Conservation (phyloP, 2,329 filamentous ascomycete genomes). For the Colletotrichum siamense region DNA sequence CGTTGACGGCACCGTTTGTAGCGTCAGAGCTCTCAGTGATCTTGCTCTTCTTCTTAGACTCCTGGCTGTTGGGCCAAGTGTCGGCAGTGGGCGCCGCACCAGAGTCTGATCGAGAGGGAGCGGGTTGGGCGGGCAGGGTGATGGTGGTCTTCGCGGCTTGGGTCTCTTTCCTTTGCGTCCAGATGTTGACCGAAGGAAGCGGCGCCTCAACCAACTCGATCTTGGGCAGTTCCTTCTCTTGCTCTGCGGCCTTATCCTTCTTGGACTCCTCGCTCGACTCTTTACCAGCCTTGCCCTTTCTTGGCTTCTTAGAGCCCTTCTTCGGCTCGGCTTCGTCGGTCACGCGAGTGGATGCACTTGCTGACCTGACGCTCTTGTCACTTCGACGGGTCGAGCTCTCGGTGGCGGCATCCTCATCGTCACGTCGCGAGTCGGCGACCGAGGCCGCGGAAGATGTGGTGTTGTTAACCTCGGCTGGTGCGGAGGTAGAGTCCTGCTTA, state of each 20-base stretch:
- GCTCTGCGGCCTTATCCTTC: conserved; percentile 64
- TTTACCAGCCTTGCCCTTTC: conserved; percentile 68
- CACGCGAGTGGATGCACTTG: conserved; percentile 69
- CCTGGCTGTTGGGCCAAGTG: conserved; percentile 46
- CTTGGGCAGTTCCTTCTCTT: conserved; percentile 64
- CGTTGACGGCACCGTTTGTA: conserved; percentile 36
- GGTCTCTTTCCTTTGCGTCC: conserved; percentile 79
- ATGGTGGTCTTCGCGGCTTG: conserved; percentile 53
- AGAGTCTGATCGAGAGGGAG: conserved; percentile 22
- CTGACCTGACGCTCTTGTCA: conserved; percentile 60
- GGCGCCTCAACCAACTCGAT: conserved; percentile 80
- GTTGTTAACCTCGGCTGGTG: conserved; percentile 16
- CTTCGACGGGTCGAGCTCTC: conserved; percentile 46
- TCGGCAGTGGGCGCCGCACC: conserved; percentile 22
- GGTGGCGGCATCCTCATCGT: conserved; percentile 42
- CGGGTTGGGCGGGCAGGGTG: conserved; percentile 35
- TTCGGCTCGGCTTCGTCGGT: conserved; percentile 72
- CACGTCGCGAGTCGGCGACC: conserved; percentile 41
- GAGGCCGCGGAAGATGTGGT: conserved; percentile 39
- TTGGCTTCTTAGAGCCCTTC: conserved; percentile 51
- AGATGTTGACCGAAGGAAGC: conserved; percentile 84
- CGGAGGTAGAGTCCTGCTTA: conserved; percentile 27
- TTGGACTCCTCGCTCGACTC: conserved; percentile 44
- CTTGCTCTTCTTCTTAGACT: conserved; percentile 47
- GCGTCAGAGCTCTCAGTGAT: conserved; percentile 24